Evolutionary conservation across 1,139 yeast species (phyloP).

Genomic region (Pichia sp.): DNA sequence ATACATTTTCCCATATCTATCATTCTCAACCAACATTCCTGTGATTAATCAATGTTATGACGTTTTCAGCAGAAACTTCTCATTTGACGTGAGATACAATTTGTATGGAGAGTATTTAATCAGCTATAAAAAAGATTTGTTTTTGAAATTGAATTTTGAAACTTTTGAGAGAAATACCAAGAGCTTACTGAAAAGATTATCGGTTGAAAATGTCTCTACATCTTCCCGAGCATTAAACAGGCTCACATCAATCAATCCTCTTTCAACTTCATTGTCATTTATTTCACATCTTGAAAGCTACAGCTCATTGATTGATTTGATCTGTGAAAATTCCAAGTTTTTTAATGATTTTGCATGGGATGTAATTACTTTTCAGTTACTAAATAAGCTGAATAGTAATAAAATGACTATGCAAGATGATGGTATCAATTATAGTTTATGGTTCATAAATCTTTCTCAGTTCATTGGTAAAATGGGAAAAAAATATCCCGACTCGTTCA

Average conservation of each 20-base stretch:
- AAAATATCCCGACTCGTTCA: conserved; percentile 40
- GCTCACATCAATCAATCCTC: conserved; percentile 77
- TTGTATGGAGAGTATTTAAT: conserved; percentile 74
- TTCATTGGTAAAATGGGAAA: conserved; percentile 61
- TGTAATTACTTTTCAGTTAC: conserved; percentile 63
- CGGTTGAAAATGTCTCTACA: conserved; percentile 58
- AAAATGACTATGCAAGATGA: conserved; percentile 64
- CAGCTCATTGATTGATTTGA: conserved; percentile 71
- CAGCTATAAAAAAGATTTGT: conserved; percentile 49
- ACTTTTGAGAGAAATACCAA: conserved; percentile 79
- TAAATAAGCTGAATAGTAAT: conserved; percentile 64
- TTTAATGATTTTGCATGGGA: conserved; percentile 85
- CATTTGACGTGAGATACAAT: conserved; percentile 62
- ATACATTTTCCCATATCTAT: conserved; percentile 60
- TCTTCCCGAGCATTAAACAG: conserved; percentile 70
- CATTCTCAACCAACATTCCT: conserved; percentile 54
- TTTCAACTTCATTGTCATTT: conserved; percentile 61
- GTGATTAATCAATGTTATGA: conserved; percentile 54
- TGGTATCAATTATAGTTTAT: conserved; percentile 74
- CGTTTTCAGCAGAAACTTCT: conserved; percentile 40
- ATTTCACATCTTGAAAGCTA: conserved; percentile 82
- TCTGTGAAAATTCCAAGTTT: conserved; percentile 74
- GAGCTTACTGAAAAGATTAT: conserved; percentile 70
- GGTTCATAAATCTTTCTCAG: conserved; percentile 71
- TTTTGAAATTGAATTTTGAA: conserved; percentile 53